phyloP scores from a whole-genome alignment of 1,284 basidiomycete genomes.

The Moesziomyces sp. region DNA sequence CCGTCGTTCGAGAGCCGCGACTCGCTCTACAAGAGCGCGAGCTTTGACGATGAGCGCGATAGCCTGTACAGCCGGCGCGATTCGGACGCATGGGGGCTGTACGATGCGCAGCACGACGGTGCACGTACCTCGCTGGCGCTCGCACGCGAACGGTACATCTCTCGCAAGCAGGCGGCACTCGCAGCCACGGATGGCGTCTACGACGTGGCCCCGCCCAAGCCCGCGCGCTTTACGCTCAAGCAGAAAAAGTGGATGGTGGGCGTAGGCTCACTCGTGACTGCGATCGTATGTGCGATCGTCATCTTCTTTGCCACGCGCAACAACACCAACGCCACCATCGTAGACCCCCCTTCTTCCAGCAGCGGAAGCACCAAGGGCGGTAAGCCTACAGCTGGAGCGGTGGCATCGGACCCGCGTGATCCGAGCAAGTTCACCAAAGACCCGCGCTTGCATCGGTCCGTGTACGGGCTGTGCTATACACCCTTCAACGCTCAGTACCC shows the following conservation, averaged over 20 bases:
- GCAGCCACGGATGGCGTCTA: conserved; percentile 19
- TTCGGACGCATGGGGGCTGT: conserved; percentile 36
- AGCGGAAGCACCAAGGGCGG: neutral
- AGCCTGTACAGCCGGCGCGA: conserved; percentile 20
- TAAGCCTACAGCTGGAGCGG: conserved; percentile 25
- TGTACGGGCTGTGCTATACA: conserved; percentile 70
- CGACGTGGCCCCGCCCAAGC: conserved; percentile 17
- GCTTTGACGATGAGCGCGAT: conserved; percentile 17
- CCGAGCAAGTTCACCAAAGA: conserved; percentile 77
- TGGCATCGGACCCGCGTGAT: conserved; percentile 71
- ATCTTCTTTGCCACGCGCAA: conserved; percentile 42
- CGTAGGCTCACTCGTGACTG: conserved; percentile 16
- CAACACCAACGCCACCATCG: conserved; percentile 32
- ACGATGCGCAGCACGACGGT: conserved; percentile 17
- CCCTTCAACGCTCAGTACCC: conserved; percentile 64
- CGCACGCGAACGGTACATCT: conserved; percentile 50
- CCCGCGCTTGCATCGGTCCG: conserved; percentile 73
- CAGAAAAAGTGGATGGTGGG: conserved; percentile 34
- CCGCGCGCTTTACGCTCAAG: conserved; percentile 23
- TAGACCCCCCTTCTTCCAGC: conserved; percentile 1
- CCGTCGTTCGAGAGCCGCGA: conserved; percentile 28
- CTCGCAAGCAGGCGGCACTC: conserved; percentile 35
- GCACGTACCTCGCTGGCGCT: conserved; percentile 25
- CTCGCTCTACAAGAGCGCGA: conserved; percentile 20
- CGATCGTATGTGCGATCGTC: conserved; percentile 36